These are phyloP conservation scores for Glycine tomentella DNA, from an alignment of 306 rosid genomes.

Conservation along the genomic window DNA sequence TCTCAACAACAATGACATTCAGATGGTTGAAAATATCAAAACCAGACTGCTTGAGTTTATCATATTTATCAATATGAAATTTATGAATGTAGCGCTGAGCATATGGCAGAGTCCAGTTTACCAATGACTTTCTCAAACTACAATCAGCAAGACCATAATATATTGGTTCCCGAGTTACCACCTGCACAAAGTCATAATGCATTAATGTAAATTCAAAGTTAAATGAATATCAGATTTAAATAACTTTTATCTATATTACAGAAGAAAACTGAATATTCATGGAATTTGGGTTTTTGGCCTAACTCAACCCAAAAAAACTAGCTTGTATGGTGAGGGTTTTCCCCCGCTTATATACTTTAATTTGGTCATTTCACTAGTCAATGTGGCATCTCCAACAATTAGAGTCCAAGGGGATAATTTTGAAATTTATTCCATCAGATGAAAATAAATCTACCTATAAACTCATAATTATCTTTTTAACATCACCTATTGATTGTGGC, in stretches of 20 bases:
- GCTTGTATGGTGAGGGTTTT: no score
- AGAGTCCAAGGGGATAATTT: background rate
- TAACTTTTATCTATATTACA: background rate
- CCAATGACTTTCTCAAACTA: constrained; percentile 64
- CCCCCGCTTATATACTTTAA: no score
- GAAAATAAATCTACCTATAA: constrained; percentile 12
- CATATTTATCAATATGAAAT: constrained; percentile 63
- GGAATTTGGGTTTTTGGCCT: no score
- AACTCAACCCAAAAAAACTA: no score
- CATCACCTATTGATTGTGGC: background rate
- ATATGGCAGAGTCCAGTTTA: constrained; percentile 88
- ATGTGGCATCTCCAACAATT: background rate
- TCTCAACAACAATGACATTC: constrained; percentile 78
- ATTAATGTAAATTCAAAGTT: constrained; percentile 18
- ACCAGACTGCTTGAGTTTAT: constrained; percentile 74
- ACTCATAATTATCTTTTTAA: background rate
- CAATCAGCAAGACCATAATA: constrained; percentile 66
- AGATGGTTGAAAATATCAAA: constrained; percentile 58
- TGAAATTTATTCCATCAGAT: background rate
- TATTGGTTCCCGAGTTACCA: constrained; percentile 85
- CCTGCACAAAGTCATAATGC: constrained; percentile 62
- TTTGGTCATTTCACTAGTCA: no score
- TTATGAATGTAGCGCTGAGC: constrained; percentile 84
- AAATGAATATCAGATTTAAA: background rate
- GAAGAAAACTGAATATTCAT: background rate